Evolutionary conservation across 768 basidiomycete species (phyloP), one percentile per base, ranked within the genome.

Genomic region (Paxillus ammoniavirescens): DNA sequence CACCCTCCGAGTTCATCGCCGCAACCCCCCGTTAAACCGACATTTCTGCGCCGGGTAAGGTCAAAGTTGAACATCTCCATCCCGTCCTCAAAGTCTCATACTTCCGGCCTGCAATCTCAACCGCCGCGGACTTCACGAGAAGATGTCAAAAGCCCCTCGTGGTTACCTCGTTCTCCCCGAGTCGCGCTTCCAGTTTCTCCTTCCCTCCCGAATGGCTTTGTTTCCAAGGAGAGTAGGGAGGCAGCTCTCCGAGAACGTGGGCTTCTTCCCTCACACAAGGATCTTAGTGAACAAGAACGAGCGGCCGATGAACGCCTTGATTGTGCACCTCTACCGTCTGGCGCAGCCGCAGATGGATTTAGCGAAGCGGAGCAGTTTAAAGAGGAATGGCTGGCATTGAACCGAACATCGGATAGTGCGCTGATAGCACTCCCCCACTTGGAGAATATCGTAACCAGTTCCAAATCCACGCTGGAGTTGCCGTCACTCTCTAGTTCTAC

Each of bases 221-320:
- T 51, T 43, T 70, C 70, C 1, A 64, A 47, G 38, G 53, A 54
- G 6, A 55, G 59, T 18, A 50, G 68, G 18, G 79, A 83, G 43
- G 83, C 81, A 3, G 84, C 84, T 2, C 74, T 86, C 18, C 77
- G 84, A 12, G 83, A 78, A 58, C 77, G 83, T 31, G 84, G 84
- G 0, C 71, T 87, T 37, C 70, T 81, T 2, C 83, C 85, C 21
- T 76, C 79, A 2, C 38, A 54, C 23, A 69, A 65, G 35, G 70
- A 71, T 47, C 66, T 74, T 5, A 75, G 72, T 42, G 42, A 61
- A 40, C 70, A 72, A 48, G 70, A 78, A 67, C 58, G 75, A 68
- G 65, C 74, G 76, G 48, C 79, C 67, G 67, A 70, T 62, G 23
- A 73, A 67, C 64, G 79, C 75, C 57, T 71, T 49, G 42, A 66